Percentiles rank a stretch among this genome's conserved stretches.
These are phyloP conservation scores for Lactarius psammicola DNA, from an alignment of 768 basidiomycete species.

Conservation along the genomic window DNA sequence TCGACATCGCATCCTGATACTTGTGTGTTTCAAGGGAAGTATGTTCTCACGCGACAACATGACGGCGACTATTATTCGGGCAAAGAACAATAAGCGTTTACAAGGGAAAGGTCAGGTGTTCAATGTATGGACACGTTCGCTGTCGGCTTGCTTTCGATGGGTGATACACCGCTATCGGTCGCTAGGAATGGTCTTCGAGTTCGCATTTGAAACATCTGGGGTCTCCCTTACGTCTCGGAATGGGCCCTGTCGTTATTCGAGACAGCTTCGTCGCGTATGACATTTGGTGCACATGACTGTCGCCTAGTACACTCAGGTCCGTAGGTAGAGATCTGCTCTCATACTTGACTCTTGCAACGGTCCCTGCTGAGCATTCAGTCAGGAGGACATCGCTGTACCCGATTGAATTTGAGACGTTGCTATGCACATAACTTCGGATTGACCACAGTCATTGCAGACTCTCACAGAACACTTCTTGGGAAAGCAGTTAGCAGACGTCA, in stretches of 20 bases:
- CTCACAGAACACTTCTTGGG: neutral
- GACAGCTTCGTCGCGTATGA: neutral
- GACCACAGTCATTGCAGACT: neutral
- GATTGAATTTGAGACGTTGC: neutral
- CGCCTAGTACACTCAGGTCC: neutral
- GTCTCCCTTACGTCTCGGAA: neutral
- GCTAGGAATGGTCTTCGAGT: neutral
- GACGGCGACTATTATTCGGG: neutral
- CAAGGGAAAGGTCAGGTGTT: neutral
- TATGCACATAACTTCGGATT: too few species aligned
- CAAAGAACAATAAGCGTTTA: neutral
- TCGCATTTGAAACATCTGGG: neutral
- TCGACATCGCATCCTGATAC: too few species aligned
- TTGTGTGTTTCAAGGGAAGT: neutral
- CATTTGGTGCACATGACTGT: neutral
- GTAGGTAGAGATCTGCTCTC: neutral
- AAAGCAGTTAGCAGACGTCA: neutral
- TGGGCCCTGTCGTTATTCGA: too few species aligned
- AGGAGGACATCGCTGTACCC: neutral
- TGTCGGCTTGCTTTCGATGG: neutral
- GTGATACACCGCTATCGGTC: neutral
- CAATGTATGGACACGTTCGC: neutral
- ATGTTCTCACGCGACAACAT: neutral
- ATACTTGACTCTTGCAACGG: neutral
- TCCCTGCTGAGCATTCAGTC: neutral